Percentiles rank a stretch among this genome's conserved stretches.
These are phyloP conservation scores for Neopestalotiopsis clavispora DNA, from an alignment of 2,329 filamentous ascomycete genomes.

Conservation along the genomic window DNA sequence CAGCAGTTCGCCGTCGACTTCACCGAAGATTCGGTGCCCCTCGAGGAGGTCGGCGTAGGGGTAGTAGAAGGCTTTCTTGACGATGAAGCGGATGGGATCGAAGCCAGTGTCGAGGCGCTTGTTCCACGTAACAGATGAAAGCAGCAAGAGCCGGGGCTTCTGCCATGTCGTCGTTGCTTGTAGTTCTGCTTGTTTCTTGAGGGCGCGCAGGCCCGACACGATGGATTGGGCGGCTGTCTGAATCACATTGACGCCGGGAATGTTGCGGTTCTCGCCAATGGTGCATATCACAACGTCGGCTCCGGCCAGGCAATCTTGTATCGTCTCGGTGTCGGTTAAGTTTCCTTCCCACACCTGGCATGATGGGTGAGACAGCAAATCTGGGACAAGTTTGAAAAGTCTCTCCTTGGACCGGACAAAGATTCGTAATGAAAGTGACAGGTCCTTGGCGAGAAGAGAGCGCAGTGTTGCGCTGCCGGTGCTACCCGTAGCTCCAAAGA, in stretches of 20 bases:
- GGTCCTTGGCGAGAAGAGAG: background rate
- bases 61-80: slow-evolving; percentile 4
- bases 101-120: background rate
- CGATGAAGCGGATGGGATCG: background rate
- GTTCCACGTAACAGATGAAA: background rate
- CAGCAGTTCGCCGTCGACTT: background rate
- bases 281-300: slow-evolving; percentile 3
- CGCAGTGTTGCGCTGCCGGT: background rate
- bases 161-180: background rate
- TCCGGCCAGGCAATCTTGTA: background rate
- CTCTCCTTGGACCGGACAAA: background rate
- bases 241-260: background rate
- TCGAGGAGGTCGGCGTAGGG: background rate
- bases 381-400: background rate
- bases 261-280: slow-evolving; percentile 1
- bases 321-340: background rate
- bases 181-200: background rate
- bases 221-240: background rate
- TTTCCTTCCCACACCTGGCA: background rate
- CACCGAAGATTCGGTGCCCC: background rate
- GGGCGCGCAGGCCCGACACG: background rate
- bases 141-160: background rate
- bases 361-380: background rate
- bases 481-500: background rate
- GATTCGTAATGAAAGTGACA: no score